A percentile compares a stretch with the other conserved stretches of the same genome.
Evolutionary conservation across 2,329 filamentous ascomycete genomes (phyloP).

Genomic region (Aspergillus pseudoterreus): DNA sequence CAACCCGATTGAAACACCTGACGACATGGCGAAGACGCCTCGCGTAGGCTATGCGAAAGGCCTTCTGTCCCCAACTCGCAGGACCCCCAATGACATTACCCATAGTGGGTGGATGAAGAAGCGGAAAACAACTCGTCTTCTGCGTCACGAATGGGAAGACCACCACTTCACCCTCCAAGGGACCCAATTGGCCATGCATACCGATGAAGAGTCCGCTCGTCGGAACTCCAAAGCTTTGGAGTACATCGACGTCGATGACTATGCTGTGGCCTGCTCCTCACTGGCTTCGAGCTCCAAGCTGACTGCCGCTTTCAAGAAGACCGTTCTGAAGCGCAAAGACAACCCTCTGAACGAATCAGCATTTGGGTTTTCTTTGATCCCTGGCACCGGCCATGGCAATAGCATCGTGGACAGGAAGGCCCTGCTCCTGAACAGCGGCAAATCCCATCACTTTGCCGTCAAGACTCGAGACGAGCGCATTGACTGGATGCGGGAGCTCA

Average conservation of each 20-base stretch:
- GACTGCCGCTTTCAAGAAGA: conserved; percentile 73
- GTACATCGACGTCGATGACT: conserved; percentile 67
- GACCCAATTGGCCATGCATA: conserved; percentile 53
- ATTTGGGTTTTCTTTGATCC: conserved; percentile 42
- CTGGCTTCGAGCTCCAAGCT: conserved; percentile 75
- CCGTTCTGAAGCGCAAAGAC: conserved; percentile 44
- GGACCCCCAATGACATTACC: neutral
- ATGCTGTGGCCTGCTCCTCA: conserved; percentile 60
- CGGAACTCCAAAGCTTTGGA: conserved; percentile 53
- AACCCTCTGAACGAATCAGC: conserved; percentile 26
- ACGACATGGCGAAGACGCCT: conserved; percentile 22
- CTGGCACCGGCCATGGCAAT: too few relatives aligned
- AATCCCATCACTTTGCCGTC: conserved; percentile 87
- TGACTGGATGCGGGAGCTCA: conserved; percentile 66
- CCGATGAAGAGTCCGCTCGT: conserved; percentile 19
- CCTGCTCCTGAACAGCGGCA: too few relatives aligned
- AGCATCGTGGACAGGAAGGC: too few relatives aligned
- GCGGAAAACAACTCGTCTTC: conserved; percentile 64
- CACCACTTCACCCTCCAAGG: conserved; percentile 81
- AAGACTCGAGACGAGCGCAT: conserved; percentile 83
- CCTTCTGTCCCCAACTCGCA: too few relatives aligned
- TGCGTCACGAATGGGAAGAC: conserved; percentile 91
- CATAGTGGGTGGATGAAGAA: conserved; percentile 62
- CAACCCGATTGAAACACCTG: conserved; percentile 29
- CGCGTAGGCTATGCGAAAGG: conserved; percentile 7